Conservation (phyloP, 495 filamentous ascomycete genomes). For the Tuber borchii region DNA sequence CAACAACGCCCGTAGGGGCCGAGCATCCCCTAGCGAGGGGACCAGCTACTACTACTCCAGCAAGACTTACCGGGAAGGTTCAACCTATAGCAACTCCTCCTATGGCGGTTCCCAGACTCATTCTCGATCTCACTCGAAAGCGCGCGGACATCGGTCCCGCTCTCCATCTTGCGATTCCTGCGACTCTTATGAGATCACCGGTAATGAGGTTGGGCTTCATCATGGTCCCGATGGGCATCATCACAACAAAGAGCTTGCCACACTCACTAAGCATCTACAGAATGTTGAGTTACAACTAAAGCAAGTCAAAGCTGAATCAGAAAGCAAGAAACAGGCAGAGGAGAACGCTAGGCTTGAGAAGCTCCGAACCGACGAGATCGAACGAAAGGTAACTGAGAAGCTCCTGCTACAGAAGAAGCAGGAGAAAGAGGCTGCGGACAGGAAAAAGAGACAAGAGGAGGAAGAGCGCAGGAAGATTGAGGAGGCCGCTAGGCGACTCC, state of each 20-base stretch:
- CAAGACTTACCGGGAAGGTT: constrained; percentile 14
- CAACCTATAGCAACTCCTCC: constrained; percentile 32
- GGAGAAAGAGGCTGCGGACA: constrained; percentile 16
- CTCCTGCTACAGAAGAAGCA: constrained; percentile 17
- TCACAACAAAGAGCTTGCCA: not conserved
- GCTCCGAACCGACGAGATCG: constrained; percentile 32
- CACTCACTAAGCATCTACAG: constrained; percentile 19
- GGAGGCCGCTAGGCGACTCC: constrained; percentile 44
- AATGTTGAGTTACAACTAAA: constrained; percentile 30
- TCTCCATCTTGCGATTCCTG: constrained; percentile 29
- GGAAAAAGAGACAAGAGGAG: constrained; percentile 47
- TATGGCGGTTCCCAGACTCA: constrained; percentile 18
- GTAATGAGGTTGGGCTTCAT: not conserved
- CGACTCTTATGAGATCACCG: constrained; percentile 13
- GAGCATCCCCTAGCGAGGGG: constrained; percentile 13
- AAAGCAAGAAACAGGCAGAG: constrained; percentile 26
- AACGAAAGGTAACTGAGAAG: constrained; percentile 33
- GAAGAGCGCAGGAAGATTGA: constrained; percentile 49
- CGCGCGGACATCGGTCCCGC: constrained; percentile 16
- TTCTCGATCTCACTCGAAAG: constrained; percentile 30
- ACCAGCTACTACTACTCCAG: constrained; percentile 11
- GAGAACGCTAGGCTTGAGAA: constrained; percentile 26
- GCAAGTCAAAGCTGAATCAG: constrained; percentile 24
- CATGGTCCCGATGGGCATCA: not conserved
- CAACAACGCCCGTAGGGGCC: constrained; percentile 12